Evolutionary conservation across 306 rosid genomes (phyloP).

Genomic region (Hylodesmum podocarpum): DNA sequence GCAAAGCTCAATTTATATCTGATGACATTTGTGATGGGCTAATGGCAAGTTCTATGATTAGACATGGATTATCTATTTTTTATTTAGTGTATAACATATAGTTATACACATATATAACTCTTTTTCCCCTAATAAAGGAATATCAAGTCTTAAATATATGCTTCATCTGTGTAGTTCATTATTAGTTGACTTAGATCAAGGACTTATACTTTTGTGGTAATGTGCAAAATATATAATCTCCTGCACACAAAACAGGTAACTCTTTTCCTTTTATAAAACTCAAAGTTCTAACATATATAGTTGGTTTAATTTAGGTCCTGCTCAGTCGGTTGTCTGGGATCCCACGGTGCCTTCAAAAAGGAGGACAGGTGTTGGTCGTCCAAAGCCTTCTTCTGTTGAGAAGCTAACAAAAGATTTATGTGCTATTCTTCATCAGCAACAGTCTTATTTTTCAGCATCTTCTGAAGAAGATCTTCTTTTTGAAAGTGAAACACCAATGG

Average conservation of each 20-base stretch:
- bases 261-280: not conserved
- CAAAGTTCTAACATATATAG: conserved; percentile 24
- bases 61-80: not conserved
- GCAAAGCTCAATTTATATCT: conserved; percentile 18
- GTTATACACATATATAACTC: not conserved
- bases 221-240: not conserved
- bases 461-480: conserved; percentile 94
- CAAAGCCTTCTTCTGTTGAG: conserved; percentile 91
- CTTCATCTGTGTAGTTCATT: conserved; percentile 17
- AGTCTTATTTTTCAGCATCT: conserved; percentile 79
- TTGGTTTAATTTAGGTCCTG: conserved; percentile 66
- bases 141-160: conserved; percentile 5
- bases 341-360: conserved; percentile 83
- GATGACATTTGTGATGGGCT: not conserved
- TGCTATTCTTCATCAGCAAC: conserved; percentile 90
- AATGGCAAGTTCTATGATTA: not conserved
- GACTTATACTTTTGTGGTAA: not conserved
- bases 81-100: not conserved
- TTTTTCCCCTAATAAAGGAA: not conserved
- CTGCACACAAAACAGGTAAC: conserved; percentile 10
- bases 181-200: conserved; percentile 1
- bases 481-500: conserved; percentile 89
- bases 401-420: conserved; percentile 91
- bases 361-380: conserved; percentile 83
- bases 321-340: conserved; percentile 94